Conservation (phyloP, 192 early-diverging fungal genomes). For the Funneliformis geosporum region DNA sequence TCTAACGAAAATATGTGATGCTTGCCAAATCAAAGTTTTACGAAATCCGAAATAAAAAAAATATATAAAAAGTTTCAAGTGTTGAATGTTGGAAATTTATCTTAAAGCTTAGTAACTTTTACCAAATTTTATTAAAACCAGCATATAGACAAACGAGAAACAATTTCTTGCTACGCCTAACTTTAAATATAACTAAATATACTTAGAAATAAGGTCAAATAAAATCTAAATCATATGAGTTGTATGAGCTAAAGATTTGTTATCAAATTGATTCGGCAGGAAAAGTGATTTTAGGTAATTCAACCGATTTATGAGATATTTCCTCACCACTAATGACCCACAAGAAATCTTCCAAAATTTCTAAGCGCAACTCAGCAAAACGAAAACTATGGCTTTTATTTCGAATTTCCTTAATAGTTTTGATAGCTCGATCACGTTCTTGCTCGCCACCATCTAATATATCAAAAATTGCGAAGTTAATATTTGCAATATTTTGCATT, state of each 20-base stretch:
- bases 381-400: neutral
- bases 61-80: too few relatives aligned
- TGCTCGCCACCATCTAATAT: neutral
- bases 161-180: too few relatives aligned
- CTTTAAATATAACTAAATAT: too few relatives aligned
- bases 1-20: too few relatives aligned
- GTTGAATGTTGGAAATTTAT: too few relatives aligned
- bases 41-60: too few relatives aligned
- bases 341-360: conserved; percentile 17
- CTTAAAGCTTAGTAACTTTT: too few relatives aligned
- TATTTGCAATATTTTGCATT: conserved; percentile 10
- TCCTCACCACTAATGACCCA: conserved; percentile 1
- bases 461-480: conserved; percentile 5
- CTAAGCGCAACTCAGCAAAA: neutral
- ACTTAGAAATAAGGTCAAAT: too few relatives aligned
- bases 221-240: too few relatives aligned
- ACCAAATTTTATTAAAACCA: too few relatives aligned
- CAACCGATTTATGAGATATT: neutral
- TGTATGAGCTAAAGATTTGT: neutral
- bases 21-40: too few relatives aligned
- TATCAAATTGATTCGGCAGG: neutral
- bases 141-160: too few relatives aligned
- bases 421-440: neutral
- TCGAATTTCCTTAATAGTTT: neutral
- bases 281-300: neutral